A percentile compares a stretch with the other conserved stretches of the same genome.
These are phyloP conservation scores for Antitrichia curtipendula DNA, from an alignment of 225 moss, liverwort and hornwort species.

Conservation along the genomic window DNA sequence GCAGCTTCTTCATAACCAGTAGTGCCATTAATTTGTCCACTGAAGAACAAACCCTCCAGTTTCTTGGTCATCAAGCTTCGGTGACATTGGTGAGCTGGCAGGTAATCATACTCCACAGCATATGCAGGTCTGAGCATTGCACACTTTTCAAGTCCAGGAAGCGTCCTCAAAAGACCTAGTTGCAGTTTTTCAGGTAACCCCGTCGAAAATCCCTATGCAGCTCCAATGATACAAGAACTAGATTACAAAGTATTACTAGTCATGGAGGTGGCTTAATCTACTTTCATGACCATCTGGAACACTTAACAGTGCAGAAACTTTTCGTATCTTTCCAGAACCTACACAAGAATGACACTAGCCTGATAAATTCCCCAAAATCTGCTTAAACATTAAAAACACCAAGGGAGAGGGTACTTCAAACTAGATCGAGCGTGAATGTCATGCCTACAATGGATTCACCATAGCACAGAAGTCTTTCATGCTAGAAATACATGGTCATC, in stretches of 20 bases:
- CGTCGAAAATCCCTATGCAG: constrained; percentile 73
- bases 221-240: neutral
- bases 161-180: constrained; percentile 63
- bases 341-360: neutral
- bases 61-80: constrained; percentile 89
- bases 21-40: constrained; percentile 90
- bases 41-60: constrained; percentile 76
- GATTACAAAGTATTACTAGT: neutral
- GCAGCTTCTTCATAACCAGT: constrained; percentile 97
- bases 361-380: neutral
- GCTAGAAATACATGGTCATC: neutral
- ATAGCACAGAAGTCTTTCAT: neutral
- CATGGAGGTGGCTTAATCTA: neutral
- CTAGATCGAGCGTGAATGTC: neutral
- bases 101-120: constrained; percentile 91
- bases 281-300: neutral
- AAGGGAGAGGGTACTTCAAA: neutral
- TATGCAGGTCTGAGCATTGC: constrained; percentile 88
- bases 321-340: neutral
- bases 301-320: neutral
- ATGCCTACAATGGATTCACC: neutral
- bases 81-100: constrained; percentile 84
- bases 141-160: constrained; percentile 83
- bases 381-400: neutral
- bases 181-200: constrained; percentile 81